Base-by-base conservation (phyloP, 331 rosid genomes). In the Prunus yedoensis region DNA sequence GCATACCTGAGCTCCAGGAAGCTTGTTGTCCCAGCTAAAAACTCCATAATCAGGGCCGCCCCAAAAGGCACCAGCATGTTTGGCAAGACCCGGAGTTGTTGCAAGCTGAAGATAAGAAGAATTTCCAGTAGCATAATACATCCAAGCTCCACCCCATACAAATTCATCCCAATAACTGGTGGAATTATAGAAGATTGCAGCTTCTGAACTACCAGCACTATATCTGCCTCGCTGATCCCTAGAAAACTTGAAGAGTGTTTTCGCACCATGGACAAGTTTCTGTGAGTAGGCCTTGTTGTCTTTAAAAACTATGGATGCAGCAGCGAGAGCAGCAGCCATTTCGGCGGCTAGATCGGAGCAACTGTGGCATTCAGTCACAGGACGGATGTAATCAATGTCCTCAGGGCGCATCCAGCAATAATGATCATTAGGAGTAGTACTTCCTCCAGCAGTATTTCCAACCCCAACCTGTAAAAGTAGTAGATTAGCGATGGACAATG, bases 331-430 rank as follows among this genome's bases (percentile, higher is more conserved):
- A 41, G 99, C 97, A 49, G 99, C 94, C 99, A 95, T 95, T 81
- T 95, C 99, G 0, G 96, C 96, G 11, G 89, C 98, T 68, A 95
- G 99, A 82, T 95, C 99, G 0, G 91, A 87, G 82, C 97, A 90
- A 57, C 84, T 79, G 68, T 65, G 41, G 58, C 97, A 90, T 20
- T 81, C 80, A 17, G 50, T 25, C 49, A 92, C 97, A 27, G 97
- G 99, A 30, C 99, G 87, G 0, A 23, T 68, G 53, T 95, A 95
- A 75, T 92, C 99, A 74, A 95, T 95, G 73, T 95, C 97, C 88
- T 95, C 99, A 0, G 99, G 98, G 32, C 99, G 97, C 92, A 81
- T 88, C 99, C 99, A 95, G 85, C 99, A 95, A 85, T 90, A 95
- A 80, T 95, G 97, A 77, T 95, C 99, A 32, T 95, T 95, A 0